These are phyloP conservation scores for Chlorella sp. DNA, from an alignment of 139 green algal species.

Conservation along the genomic window DNA sequence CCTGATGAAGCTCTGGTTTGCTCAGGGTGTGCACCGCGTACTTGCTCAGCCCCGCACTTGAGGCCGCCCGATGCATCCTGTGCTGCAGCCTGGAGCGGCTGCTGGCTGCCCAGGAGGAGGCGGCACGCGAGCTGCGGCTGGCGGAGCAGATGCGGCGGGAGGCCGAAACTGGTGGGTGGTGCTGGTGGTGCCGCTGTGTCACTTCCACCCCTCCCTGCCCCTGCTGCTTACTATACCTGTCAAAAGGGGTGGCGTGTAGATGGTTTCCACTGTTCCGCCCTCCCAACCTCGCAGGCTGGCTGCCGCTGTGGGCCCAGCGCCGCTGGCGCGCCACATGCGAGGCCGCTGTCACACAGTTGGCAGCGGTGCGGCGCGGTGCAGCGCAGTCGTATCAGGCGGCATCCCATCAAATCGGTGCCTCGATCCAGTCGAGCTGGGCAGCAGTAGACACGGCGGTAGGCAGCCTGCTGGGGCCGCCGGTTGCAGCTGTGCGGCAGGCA, in stretches of 20 bases:
- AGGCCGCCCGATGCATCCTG: too few species aligned
- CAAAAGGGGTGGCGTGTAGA: neutral
- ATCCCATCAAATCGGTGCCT: too few species aligned
- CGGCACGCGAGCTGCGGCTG: constrained; percentile 4
- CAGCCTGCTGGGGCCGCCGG: neutral
- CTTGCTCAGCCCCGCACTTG: too few species aligned
- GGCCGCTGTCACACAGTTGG: neutral
- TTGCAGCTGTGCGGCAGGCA: neutral
- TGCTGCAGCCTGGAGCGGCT: constrained; percentile 23
- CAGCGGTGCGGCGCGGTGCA: neutral
- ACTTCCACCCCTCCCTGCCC: neutral
- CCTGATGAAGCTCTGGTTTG: too few species aligned
- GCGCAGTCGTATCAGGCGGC: neutral
- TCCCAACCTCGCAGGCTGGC: neutral
- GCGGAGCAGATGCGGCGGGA: neutral
- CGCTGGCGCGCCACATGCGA: neutral
- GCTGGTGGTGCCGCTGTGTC: too few species aligned
- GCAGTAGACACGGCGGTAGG: neutral
- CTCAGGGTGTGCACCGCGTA: too few species aligned
- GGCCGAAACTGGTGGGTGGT: neutral
- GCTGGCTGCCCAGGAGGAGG: constrained; percentile 18
- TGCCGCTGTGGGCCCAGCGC: constrained; percentile 17
- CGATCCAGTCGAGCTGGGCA: neutral
- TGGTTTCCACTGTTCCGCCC: neutral
- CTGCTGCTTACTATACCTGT: neutral